Conservation (phyloP, 495 filamentous ascomycete species). For the Penicillium argentinense region DNA sequence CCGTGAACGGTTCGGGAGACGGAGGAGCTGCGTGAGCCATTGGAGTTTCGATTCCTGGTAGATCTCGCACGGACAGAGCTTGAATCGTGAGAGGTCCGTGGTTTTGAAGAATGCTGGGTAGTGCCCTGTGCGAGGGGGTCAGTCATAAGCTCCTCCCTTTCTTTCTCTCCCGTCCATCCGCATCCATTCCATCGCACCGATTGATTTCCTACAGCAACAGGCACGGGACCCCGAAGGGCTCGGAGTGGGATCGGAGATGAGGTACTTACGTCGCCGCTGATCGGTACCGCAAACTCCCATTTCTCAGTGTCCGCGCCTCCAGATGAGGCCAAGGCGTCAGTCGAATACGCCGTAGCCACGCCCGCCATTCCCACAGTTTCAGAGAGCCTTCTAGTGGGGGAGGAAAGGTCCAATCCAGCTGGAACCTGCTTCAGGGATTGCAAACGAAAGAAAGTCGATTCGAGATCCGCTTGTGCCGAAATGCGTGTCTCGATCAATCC, state of each 20-base stretch:
- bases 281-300: slow-evolving; percentile 51
- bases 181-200: neutral
- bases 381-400: slow-evolving; percentile 2
- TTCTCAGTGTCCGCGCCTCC: slow-evolving; percentile 35
- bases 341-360: slow-evolving; percentile 41
- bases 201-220: no score
- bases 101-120: slow-evolving; percentile 29
- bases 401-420: slow-evolving; percentile 42
- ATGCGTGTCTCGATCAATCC: slow-evolving; percentile 28
- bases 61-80: slow-evolving; percentile 28
- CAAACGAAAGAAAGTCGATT: slow-evolving; percentile 9
- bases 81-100: slow-evolving; percentile 41
- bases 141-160: slow-evolving; percentile 3
- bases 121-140: slow-evolving; percentile 20
- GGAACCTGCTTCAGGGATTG: slow-evolving; percentile 25
- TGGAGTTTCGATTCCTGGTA: slow-evolving; percentile 35
- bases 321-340: slow-evolving; percentile 42
- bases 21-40: slow-evolving; percentile 43
- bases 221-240: no score
- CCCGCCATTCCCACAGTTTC: slow-evolving; percentile 44
- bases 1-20: slow-evolving; percentile 32
- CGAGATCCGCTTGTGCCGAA: slow-evolving; percentile 13
- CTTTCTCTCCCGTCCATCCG: neutral
- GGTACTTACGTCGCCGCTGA: slow-evolving; percentile 42
- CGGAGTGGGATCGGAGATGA: no score